phyloP scores from a whole-genome alignment of 2,329 filamentous ascomycete genomes.

The Colletotrichum chrysophilum region DNA sequence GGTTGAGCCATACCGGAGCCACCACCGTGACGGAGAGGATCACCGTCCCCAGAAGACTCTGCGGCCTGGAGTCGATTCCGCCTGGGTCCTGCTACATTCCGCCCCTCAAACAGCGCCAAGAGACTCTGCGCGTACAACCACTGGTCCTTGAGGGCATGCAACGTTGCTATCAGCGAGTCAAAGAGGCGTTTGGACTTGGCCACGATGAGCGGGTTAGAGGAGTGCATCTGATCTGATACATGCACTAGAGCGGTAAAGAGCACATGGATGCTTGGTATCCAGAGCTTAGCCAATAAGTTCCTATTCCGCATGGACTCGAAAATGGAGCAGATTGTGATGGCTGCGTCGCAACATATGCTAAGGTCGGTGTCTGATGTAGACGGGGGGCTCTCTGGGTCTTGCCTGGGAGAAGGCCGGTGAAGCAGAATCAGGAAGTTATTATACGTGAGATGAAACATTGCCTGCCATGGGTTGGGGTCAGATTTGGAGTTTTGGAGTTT shows the following conservation, averaged over 20 bases:
- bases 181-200: constrained; percentile 33
- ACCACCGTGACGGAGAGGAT: not conserved
- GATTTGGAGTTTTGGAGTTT: constrained; percentile 27
- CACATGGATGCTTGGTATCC: constrained; percentile 30
- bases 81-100: not conserved
- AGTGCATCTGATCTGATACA: constrained; percentile 30
- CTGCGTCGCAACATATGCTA: constrained; percentile 35
- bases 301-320: constrained; percentile 32
- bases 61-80: not conserved
- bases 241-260: constrained; percentile 37
- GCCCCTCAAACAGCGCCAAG: constrained; percentile 31
- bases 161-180: constrained; percentile 31
- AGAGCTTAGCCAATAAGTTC: constrained; percentile 28
- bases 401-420: constrained; percentile 31
- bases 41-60: not conserved
- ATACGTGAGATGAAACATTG: constrained; percentile 37
- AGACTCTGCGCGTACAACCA: constrained; percentile 38
- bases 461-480: constrained; percentile 31
- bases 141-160: constrained; percentile 30
- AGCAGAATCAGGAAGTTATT: constrained; percentile 39
- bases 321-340: constrained; percentile 30
- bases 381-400: not conserved
- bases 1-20: not conserved
- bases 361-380: constrained; percentile 26
- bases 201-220: constrained; percentile 33